These are phyloP conservation scores for Moricandia moricandioides DNA, from an alignment of 345 rosid species.

Conservation along the genomic window DNA sequence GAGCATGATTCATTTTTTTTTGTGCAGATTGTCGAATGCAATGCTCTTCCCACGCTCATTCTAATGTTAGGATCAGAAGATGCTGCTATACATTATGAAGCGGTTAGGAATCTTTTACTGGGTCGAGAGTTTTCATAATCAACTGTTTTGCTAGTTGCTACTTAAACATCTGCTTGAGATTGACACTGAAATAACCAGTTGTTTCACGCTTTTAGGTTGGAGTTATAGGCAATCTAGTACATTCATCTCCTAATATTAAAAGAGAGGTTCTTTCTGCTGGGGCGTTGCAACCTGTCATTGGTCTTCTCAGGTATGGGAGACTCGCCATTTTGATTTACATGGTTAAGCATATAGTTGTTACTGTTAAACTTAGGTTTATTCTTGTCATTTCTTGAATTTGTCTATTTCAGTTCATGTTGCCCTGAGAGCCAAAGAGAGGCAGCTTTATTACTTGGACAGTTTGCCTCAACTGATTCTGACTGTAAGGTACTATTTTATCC, in stretches of 20 bases:
- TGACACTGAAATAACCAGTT: conserved; percentile 23
- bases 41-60: conserved; percentile 93
- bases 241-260: conserved; percentile 91
- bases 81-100: conserved; percentile 98
- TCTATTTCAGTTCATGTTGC: conserved; percentile 75
- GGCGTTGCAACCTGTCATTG: conserved; percentile 94
- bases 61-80: conserved; percentile 95
- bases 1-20: neutral
- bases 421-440: conserved; percentile 99
- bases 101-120: conserved; percentile 49
- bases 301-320: conserved; percentile 67
- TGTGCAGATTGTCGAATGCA: conserved; percentile 87
- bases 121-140: neutral
- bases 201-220: conserved; percentile 54
- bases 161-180: neutral
- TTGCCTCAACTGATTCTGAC: conserved; percentile 98
- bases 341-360: neutral
- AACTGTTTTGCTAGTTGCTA: conserved; percentile 8
- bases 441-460: conserved; percentile 95
- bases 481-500: conserved; percentile 63
- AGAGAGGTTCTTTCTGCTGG: conserved; percentile 95
- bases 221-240: conserved; percentile 94
- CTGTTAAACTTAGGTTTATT: conserved; percentile 4
- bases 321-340: neutral
- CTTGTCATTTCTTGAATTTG: conserved; percentile 14